Conservation (phyloP, 306 rosid species). For the Dryas alaskensis region DNA sequence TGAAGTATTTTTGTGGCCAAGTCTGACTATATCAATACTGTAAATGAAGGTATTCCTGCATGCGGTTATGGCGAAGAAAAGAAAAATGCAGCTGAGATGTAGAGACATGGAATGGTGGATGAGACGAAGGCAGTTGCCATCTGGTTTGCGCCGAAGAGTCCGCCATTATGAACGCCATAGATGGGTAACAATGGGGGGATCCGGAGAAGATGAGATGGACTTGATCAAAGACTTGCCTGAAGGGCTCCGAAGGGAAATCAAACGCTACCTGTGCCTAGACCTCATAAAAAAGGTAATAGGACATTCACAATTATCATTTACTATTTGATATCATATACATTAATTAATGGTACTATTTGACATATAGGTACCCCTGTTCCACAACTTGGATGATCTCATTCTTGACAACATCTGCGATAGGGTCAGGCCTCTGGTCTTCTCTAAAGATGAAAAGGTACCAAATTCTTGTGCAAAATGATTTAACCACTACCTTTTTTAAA, state of each 20-base stretch:
- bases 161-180: constrained; percentile 89
- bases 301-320: background rate
- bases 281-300: constrained; percentile 69
- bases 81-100: constrained; percentile 90
- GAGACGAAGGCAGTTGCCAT: constrained; percentile 89
- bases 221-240: constrained; percentile 88
- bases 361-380: constrained; percentile 80
- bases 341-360: background rate
- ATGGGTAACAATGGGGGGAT: constrained; percentile 81
- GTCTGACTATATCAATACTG: constrained; percentile 17
- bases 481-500: background rate
- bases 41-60: constrained; percentile 74
- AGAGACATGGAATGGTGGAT: constrained; percentile 99
- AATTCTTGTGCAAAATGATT: background rate
- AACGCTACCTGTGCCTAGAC: constrained; percentile 80
- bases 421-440: constrained; percentile 80
- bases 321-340: too few relatives aligned
- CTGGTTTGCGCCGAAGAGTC: constrained; percentile 72
- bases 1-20: background rate
- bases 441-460: constrained; percentile 87
- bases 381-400: constrained; percentile 87
- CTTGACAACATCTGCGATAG: constrained; percentile 96
- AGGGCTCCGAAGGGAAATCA: constrained; percentile 94
- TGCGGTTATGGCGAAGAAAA: constrained; percentile 92
- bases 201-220: constrained; percentile 84